These are phyloP conservation scores for Phellopilus nigrolimitatus DNA, from an alignment of 1,284 basidiomycete genomes.

Conservation along the genomic window DNA sequence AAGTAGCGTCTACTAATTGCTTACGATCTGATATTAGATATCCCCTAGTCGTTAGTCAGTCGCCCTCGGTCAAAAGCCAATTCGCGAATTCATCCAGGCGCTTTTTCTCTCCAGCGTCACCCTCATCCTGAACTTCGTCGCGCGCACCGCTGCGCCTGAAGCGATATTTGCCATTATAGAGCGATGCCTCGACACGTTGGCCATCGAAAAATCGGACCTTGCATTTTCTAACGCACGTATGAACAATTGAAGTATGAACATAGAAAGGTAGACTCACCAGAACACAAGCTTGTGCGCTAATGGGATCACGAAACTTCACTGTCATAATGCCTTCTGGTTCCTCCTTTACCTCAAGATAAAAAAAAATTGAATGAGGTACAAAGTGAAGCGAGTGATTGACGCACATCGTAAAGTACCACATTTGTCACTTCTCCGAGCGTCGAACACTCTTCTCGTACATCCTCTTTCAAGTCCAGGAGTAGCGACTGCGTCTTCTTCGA, in stretches of 20 bases:
- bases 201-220: conserved; percentile 91
- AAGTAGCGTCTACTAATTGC: background rate
- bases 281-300: conserved; percentile 87
- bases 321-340: conserved; percentile 96
- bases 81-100: conserved; percentile 83
- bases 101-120: conserved; percentile 73
- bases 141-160: conserved; percentile 71
- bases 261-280: conserved; percentile 47
- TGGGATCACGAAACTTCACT: conserved; percentile 86
- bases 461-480: conserved; percentile 91
- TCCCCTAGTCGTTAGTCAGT: conserved; percentile 31
- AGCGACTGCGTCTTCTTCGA: conserved; percentile 86
- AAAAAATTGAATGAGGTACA: conserved; percentile 10
- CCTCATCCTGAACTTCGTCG: conserved; percentile 55
- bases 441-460: conserved; percentile 93
- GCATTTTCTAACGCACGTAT: conserved; percentile 72
- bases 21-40: background rate
- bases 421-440: conserved; percentile 93
- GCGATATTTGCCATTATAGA: conserved; percentile 77
- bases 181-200: conserved; percentile 73
- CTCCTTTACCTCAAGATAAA: conserved; percentile 50
- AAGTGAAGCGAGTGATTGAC: conserved; percentile 30
- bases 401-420: conserved; percentile 92
- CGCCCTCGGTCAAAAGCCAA: conserved; percentile 79
- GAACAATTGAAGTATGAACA: conserved; percentile 1